Evolutionary conservation across 148 eudicot species (phyloP), one percentile per base, ranked within the genome.

Genomic region (Camellia lanceoleosa): DNA sequence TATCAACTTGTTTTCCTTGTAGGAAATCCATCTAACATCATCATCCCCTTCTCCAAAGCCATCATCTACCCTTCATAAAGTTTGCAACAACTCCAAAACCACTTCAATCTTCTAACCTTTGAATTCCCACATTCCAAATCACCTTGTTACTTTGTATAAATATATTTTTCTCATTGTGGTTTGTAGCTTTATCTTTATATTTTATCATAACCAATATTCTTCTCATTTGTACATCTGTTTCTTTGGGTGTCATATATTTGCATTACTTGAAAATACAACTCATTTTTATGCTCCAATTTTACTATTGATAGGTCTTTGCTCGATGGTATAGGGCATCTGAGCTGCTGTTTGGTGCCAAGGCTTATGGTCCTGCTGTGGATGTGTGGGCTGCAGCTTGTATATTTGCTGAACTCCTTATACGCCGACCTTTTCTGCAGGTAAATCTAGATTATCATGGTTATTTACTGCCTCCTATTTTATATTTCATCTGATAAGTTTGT

Each of bases 331-430:
- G 99, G 83, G 97, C 99, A 5, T 98, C 99, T 30, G 99, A 96
- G 88, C 82, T 96, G 68, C 81, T 96, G 84, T 96, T 96, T 89
- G 99, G 99, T 78, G 93, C 93, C 78, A 96, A 93, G 87, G 97
- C 93, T 67, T 96, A 96, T 82, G 99, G 99, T 82, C 92, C 99
- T 72, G 99, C 91, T 20, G 99, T 96, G 67, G 99, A 96, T 90
- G 88, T 96, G 51, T 96, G 99, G 99, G 99, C 97, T 84, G 99
- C 99, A 71, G 98, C 97, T 66, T 96, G 99, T 84, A 94, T 96
- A 47, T 96, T 96, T 88, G 97, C 99, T 75, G 98, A 96, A 83
- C 95, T 96, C 60, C 89, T 96, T 44, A 70, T 96, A 49, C 92
- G 99, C 42, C 87, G 92, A 75, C 99, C 99, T 38, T 96, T 96